Base-by-base conservation (phyloP, 2,329 filamentous ascomycete species). In the Fusarium transvaalense region DNA sequence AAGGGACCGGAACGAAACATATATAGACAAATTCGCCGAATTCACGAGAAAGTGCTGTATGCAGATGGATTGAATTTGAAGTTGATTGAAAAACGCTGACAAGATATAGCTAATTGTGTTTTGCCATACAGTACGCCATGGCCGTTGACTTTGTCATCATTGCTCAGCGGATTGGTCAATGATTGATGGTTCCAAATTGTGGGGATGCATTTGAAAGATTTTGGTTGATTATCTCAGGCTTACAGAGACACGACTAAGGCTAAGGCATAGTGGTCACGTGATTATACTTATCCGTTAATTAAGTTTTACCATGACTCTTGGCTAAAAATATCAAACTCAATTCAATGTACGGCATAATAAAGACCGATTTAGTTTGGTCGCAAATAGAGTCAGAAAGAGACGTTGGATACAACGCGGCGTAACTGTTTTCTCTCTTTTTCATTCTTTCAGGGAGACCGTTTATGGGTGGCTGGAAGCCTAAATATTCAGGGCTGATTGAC, bases 1-100 rank as follows among this genome's bases (percentile, higher is more conserved):
- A 74, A 56, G 61, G 75, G 67, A 64, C 73, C 64, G 71, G 78
- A 65, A 45, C 78, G 79, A 65, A 72, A 72, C 79, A 82, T 82
- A 78, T 81, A 81, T 81, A 79, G 55, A 65, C 48, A 9, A 62
- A 32, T 15, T 56, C 19, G 54, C 37, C 47, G 73, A 76, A 77
- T 31, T 47, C 31, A 51, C 65, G 59, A 72, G 75, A 78, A 77
- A 12, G n/a, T 66, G 63, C 62, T 57, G 68, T 29, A 58, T 48
- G 25, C 35, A 32, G 29, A 59, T 58, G 53, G 45, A 66, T 62
- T 50, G 19, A 41, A 60, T 68, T 39, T 74, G 35, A 61, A 42
- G 56, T 72, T 56, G 61, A 64, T 74, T 76, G 63, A 50, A 52
- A 71, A 64, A 72, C 66, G 69, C 72, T 74, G 72, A 74, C 71